Conservation (phyloP, 1,139 yeast species). For the Taphrina confusa region DNA sequence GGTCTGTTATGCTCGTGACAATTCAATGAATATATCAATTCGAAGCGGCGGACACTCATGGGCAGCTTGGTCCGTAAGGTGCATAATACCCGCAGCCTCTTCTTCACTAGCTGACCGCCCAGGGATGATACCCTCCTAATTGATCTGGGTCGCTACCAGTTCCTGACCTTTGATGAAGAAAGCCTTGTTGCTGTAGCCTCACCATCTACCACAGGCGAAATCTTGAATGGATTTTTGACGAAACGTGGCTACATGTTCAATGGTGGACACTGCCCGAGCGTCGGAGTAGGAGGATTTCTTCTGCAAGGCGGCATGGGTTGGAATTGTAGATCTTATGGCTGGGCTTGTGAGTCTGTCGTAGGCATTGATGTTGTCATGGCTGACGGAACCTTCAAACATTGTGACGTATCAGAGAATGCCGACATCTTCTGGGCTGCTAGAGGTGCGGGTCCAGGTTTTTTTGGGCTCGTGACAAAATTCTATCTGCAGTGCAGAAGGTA, state of each 20-base stretch:
- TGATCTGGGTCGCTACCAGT: not conserved
- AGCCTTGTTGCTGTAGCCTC: not conserved
- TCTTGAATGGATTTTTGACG: not conserved
- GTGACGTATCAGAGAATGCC: not conserved
- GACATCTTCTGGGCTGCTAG: not conserved
- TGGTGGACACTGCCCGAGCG: not conserved
- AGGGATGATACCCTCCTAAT: not conserved
- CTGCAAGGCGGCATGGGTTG: slow-evolving; percentile 5
- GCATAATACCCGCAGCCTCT: not conserved
- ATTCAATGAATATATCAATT: not conserved
- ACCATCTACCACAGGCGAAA: slow-evolving; percentile 2
- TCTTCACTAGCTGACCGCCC: not conserved
- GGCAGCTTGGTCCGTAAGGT: slow-evolving; percentile 5
- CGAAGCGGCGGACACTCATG: slow-evolving; percentile 3
- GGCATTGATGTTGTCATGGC: not conserved
- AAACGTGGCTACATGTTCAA: slow-evolving; percentile 6
- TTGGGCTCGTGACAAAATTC: not conserved
- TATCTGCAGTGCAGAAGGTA: not conserved
- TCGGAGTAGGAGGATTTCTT: not conserved
- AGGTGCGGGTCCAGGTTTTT: not conserved
- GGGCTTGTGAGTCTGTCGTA: not conserved
- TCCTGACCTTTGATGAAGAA: not conserved
- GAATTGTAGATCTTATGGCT: slow-evolving; percentile 5
- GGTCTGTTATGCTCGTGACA: not conserved
- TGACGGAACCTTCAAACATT: not conserved